These are phyloP conservation scores for Phialophora expanda DNA, from an alignment of 2,329 filamentous ascomycete genomes.

Conservation along the genomic window DNA sequence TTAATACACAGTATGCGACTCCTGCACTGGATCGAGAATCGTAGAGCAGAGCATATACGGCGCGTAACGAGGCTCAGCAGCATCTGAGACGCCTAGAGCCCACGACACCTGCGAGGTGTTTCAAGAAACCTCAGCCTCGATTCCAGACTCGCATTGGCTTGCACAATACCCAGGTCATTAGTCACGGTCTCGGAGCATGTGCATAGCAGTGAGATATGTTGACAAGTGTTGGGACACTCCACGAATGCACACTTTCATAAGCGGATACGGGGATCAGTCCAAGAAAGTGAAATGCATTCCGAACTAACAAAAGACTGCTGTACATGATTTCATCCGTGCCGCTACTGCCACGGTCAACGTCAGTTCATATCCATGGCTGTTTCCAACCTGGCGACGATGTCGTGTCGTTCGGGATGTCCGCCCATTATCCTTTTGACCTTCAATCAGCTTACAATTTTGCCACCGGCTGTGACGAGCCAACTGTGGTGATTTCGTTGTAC, in stretches of 20 bases:
- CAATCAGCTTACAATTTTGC: constrained; percentile 62
- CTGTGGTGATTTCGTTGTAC: constrained; percentile 84
- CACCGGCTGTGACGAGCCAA: constrained; percentile 60
- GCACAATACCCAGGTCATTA: not conserved
- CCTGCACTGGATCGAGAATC: not conserved
- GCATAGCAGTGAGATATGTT: not conserved
- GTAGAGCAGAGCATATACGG: not conserved
- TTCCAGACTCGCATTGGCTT: not conserved
- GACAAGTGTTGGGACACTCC: not conserved
- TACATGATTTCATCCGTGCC: not conserved
- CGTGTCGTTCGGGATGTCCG: not conserved
- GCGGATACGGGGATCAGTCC: not conserved
- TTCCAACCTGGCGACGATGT: not conserved
- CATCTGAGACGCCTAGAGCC: not conserved
- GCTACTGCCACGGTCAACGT: not conserved
- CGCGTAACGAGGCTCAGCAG: not conserved
- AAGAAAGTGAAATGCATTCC: not conserved
- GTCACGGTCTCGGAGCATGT: not conserved
- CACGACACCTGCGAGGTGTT: not conserved
- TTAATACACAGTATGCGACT: not conserved
- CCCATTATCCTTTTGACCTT: not conserved
- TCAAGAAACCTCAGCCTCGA: not conserved
- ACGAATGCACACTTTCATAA: not conserved
- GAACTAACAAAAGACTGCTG: not conserved
- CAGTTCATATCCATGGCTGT: not conserved